Evolutionary conservation across 2,329 filamentous ascomycete genomes (phyloP).

Genomic region (Sporothrix brasiliensis): DNA sequence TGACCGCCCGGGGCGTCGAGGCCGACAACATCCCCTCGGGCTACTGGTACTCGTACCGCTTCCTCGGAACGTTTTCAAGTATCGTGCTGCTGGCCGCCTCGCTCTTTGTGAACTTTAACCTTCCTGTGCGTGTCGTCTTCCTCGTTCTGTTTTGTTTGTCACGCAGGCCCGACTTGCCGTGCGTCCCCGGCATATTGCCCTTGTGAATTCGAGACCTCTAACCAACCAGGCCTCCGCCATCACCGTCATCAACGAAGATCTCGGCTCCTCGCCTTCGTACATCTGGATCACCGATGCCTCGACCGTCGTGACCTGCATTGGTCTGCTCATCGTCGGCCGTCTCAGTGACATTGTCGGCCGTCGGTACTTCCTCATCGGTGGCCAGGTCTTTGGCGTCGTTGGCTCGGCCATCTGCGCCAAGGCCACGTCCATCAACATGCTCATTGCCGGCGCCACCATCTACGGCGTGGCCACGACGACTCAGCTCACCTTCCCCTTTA

Average conservation of each 20-base stretch:
- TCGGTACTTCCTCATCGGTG: conserved; percentile 48
- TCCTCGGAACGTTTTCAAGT: conserved; percentile 30
- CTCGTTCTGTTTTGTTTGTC: not conserved
- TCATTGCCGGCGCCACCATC: conserved; percentile 45
- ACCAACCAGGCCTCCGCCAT: conserved; percentile 29
- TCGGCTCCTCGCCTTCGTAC: conserved; percentile 29
- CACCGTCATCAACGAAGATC: conserved; percentile 33
- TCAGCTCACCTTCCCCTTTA: conserved; percentile 46
- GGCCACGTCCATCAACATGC: conserved; percentile 43
- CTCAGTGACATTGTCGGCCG: conserved; percentile 48
- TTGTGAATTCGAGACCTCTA: not conserved
- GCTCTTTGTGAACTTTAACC: conserved; percentile 30
- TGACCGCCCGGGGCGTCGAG: conserved; percentile 29
- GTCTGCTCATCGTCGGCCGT: conserved; percentile 44
- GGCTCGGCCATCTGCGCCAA: conserved; percentile 44
- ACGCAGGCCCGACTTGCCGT: not conserved
- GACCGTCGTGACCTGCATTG: conserved; percentile 37
- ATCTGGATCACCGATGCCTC: conserved; percentile 34
- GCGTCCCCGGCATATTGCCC: no score
- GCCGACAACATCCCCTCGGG: conserved; percentile 31
- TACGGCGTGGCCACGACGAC: conserved; percentile 46
- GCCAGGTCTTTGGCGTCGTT: conserved; percentile 44
- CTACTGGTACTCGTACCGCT: conserved; percentile 33
- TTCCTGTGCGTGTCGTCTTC: conserved; percentile 21
- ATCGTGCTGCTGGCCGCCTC: conserved; percentile 29